Evolutionary conservation across 2,329 filamentous ascomycete species (phyloP).

Genomic region (Arthroderma sp.): DNA sequence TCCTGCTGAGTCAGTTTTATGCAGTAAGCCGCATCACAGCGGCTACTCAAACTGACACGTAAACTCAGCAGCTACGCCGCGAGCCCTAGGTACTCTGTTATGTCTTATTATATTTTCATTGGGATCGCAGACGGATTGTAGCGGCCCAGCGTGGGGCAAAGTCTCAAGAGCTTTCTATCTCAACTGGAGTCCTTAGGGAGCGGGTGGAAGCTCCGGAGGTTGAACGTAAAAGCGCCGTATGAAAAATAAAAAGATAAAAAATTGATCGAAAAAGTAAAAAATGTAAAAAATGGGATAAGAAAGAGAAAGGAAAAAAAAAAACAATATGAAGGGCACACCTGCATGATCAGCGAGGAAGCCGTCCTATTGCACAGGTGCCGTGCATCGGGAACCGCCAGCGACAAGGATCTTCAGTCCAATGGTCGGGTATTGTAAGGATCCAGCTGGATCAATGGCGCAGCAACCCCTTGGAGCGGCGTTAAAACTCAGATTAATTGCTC

Average conservation of each 20-base stretch:
- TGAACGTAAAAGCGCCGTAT: neutral
- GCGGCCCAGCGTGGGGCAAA: conserved; percentile 1
- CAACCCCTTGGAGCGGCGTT: conserved; percentile 2
- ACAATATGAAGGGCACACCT: neutral
- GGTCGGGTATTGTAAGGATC: neutral
- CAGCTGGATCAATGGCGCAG: neutral
- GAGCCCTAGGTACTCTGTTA: neutral
- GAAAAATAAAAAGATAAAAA: neutral
- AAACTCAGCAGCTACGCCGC: neutral
- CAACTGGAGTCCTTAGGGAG: neutral
- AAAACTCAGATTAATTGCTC: conserved; percentile 3
- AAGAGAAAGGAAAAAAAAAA: neutral
- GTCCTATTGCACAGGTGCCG: neutral
- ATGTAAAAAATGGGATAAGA: neutral
- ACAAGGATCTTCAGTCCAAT: neutral
- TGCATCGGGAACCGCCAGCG: neutral
- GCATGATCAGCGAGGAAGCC: neutral
- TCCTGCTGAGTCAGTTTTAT: neutral
- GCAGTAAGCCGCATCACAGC: neutral
- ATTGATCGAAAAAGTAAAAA: neutral
- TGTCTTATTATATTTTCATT: conserved; percentile 6
- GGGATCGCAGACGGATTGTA: neutral
- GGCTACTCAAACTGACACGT: neutral
- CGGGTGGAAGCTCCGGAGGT: neutral
- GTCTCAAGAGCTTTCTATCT: neutral